phyloP scores from a whole-genome alignment of 1,284 basidiomycete genomes.

The Testicularia cyperi region DNA sequence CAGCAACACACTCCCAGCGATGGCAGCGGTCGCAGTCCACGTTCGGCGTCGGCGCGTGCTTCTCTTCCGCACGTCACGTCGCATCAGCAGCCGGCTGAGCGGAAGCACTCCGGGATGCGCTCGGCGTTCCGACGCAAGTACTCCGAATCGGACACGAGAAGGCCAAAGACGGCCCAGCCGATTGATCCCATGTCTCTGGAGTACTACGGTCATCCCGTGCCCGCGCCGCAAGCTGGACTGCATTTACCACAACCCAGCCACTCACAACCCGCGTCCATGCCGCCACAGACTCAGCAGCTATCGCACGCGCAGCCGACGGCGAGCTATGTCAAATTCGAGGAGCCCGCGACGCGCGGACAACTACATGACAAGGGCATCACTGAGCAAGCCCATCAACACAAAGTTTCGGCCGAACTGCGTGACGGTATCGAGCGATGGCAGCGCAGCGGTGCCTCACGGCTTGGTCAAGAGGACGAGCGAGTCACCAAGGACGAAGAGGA shows the following conservation, averaged over 20 bases:
- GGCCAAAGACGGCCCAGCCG: slow-evolving; percentile 5
- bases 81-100: no score
- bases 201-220: slow-evolving; percentile 38
- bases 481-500: slow-evolving; percentile 2
- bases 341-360: not conserved
- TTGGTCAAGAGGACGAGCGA: slow-evolving; percentile 11
- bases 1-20: slow-evolving; percentile 34
- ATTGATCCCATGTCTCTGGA: slow-evolving; percentile 38
- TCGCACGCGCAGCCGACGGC: not conserved
- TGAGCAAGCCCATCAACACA: slow-evolving; percentile 2
- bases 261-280: no score
- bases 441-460: slow-evolving; percentile 15
- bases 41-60: no score
- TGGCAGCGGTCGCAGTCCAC: slow-evolving; percentile 2
- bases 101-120: no score
- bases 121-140: slow-evolving; percentile 21
- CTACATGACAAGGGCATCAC: not conserved
- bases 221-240: no score
- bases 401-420: slow-evolving; percentile 29
- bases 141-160: slow-evolving; percentile 4
- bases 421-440: slow-evolving; percentile 40
- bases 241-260: no score
- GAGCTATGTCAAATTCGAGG: not conserved
- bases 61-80: no score
- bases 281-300: not conserved